phyloP scores from a whole-genome alignment of 805 yeast species.

The Candida manassasensis region DNA sequence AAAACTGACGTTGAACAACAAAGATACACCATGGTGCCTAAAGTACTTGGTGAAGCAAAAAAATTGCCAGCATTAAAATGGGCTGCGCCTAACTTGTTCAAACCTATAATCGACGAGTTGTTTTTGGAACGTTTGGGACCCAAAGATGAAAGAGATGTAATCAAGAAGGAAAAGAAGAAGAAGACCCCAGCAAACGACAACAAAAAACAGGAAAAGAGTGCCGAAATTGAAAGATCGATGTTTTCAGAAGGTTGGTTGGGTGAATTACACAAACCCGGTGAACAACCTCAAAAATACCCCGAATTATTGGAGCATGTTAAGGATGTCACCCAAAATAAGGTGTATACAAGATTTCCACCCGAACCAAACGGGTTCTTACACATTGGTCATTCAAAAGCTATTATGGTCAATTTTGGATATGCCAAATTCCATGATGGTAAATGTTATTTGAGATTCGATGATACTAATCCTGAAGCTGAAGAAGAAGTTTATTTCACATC shows the following conservation, averaged over 20 bases:
- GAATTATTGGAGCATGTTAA: conserved; percentile 79
- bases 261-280: conserved; percentile 92
- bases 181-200: conserved; percentile 19
- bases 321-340: conserved; percentile 68
- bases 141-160: conserved; percentile 88
- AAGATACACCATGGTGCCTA: conserved; percentile 77
- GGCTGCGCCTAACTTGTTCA: conserved; percentile 86
- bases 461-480: conserved; percentile 98
- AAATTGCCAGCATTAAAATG: conserved; percentile 73
- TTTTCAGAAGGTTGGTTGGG: conserved; percentile 94
- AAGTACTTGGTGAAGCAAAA: conserved; percentile 72
- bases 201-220: conserved; percentile 12
- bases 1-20: conserved; percentile 58
- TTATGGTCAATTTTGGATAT: conserved; percentile 96
- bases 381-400: conserved; percentile 97
- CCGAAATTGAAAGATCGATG: conserved; percentile 57
- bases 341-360: conserved; percentile 94
- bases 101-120: conserved; percentile 79
- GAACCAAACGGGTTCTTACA: conserved; percentile 98
- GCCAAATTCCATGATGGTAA: conserved; percentile 83
- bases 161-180: conserved; percentile 71
- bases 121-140: conserved; percentile 79
- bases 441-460: conserved; percentile 92
- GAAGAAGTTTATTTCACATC: conserved; percentile 86
- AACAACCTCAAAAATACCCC: conserved; percentile 85